Evolutionary conservation across 352 stramenopile genomes (phyloP), one percentile per base, ranked within the genome.

Genomic region (Pythium utonaiense): DNA sequence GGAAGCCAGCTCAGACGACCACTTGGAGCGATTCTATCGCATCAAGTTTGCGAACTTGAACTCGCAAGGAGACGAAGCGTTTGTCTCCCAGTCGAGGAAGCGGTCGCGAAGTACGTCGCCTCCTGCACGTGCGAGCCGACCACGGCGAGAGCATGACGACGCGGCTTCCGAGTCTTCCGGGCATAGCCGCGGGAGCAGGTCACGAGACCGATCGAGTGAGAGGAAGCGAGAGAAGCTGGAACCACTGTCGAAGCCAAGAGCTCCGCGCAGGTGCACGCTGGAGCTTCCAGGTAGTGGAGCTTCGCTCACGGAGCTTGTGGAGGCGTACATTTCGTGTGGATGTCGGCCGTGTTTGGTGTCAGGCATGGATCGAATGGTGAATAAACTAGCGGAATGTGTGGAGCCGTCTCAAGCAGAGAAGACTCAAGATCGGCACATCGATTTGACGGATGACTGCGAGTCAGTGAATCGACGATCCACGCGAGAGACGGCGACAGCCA

Each of bases 31-130:
- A 22, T 31, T 33, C 6, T n/a, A 48, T 4, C 53, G 66, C 24
- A 67, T 70, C 30, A 30, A 54, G 19, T 73, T 67, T 59, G 61
- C 56, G 7, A 69, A 66, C 25, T 13, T 47, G 40, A 47, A 25
- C 40, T 47, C 40, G 36, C 22, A 12, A 7, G 40, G 17, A 14
- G 17, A 25, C 3, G 40, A 27, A 1, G 40, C 6, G n/a, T 25
- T 25, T 12, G 16, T 6, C 25, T 7, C 14, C n/a, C 40, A 47
- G 40, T 47, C 40, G 7, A 25, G n/a, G 6, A 47, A 47, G 40
- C 40, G 40, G 17, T 25, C 40, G 6, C 40, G 40, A 25, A 47
- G 40, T 8, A 47, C n/a, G 40, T 47, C 40, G n/a, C n/a, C n/a
- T n/a, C n/a, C n/a, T n/a, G n/a, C n/a, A n/a, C n/a, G n/a, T n/a